Percentiles rank a stretch among this genome's conserved stretches.
phyloP scores from a whole-genome alignment of 1,139 yeast species.

The Kurtzmaniella quercitrusa region DNA sequence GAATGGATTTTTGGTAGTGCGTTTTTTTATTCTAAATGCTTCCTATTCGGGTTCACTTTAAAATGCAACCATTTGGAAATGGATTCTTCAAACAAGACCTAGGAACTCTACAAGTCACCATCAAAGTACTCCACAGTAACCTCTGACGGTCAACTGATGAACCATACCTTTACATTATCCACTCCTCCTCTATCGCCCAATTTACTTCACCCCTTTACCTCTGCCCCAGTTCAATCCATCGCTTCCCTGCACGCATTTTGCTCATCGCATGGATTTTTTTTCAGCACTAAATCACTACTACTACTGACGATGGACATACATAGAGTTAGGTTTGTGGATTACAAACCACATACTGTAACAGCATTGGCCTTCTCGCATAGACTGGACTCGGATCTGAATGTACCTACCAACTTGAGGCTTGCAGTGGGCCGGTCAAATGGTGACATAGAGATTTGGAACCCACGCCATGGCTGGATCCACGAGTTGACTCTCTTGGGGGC shows the following conservation, averaged over 20 bases:
- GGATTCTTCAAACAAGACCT: too few relatives aligned
- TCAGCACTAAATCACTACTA: slow-evolving; percentile 18
- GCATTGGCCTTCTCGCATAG: slow-evolving; percentile 74
- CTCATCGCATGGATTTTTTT: neutral
- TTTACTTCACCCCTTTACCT: too few relatives aligned
- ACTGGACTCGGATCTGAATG: slow-evolving; percentile 42
- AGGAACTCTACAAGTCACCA: too few relatives aligned
- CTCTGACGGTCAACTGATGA: too few relatives aligned
- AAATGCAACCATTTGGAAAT: too few relatives aligned
- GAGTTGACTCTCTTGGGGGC: slow-evolving; percentile 73
- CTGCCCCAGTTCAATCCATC: neutral
- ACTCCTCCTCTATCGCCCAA: too few relatives aligned
- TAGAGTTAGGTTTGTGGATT: slow-evolving; percentile 90
- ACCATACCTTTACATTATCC: too few relatives aligned
- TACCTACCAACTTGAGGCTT: slow-evolving; percentile 64
- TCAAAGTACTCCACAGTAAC: too few relatives aligned
- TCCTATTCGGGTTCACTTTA: too few relatives aligned
- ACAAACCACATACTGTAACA: slow-evolving; percentile 80
- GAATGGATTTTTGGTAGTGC: too few relatives aligned
- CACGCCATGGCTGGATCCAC: slow-evolving; percentile 57
- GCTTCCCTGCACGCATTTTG: neutral
- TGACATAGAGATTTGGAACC: slow-evolving; percentile 95
- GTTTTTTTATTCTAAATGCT: too few relatives aligned
- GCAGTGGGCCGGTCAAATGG: slow-evolving; percentile 96
- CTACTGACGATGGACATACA: slow-evolving; percentile 91